These are phyloP conservation scores for Ganoderma boninense DNA, from an alignment of 1,284 basidiomycete genomes.

Conservation along the genomic window DNA sequence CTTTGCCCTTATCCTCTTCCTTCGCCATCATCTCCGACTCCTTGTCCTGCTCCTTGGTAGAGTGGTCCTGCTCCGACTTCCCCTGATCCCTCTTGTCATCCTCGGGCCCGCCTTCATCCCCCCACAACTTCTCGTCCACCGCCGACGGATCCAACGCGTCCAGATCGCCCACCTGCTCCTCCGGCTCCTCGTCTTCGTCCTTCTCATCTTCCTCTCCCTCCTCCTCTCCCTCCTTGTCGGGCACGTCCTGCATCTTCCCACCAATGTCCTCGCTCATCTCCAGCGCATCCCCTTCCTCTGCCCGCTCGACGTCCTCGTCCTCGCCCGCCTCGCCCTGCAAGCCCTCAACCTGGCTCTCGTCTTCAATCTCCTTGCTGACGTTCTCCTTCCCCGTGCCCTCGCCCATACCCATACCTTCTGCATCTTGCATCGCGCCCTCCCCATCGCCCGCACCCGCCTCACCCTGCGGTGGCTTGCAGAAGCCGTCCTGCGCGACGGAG, in stretches of 20 bases:
- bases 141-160: slow-evolving; percentile 89
- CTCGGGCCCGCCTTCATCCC: slow-evolving; percentile 70
- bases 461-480: slow-evolving; percentile 86
- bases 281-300: slow-evolving; percentile 74
- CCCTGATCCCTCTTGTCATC: slow-evolving; percentile 62
- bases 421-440: slow-evolving; percentile 60
- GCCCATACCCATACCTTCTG: slow-evolving; percentile 87
- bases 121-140: slow-evolving; percentile 98
- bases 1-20: slow-evolving; percentile 59
- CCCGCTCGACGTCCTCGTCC: slow-evolving; percentile 57
- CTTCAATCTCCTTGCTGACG: slow-evolving; percentile 92
- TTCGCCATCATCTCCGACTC: slow-evolving; percentile 83
- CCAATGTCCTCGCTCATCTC: slow-evolving; percentile 84
- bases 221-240: slow-evolving; percentile 62
- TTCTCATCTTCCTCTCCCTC: slow-evolving; percentile 66
- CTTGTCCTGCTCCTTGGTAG: slow-evolving; percentile 51
- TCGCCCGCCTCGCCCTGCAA: slow-evolving; percentile 79
- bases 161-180: slow-evolving; percentile 88
- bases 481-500: slow-evolving; percentile 86
- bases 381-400: slow-evolving; percentile 87
- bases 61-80: slow-evolving; percentile 62
- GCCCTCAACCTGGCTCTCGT: slow-evolving; percentile 97
- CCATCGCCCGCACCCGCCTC: slow-evolving; percentile 57
- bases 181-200: slow-evolving; percentile 66
- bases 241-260: slow-evolving; percentile 85